phyloP scores from a whole-genome alignment of 768 basidiomycete species.

The Russula ochroleuca region DNA sequence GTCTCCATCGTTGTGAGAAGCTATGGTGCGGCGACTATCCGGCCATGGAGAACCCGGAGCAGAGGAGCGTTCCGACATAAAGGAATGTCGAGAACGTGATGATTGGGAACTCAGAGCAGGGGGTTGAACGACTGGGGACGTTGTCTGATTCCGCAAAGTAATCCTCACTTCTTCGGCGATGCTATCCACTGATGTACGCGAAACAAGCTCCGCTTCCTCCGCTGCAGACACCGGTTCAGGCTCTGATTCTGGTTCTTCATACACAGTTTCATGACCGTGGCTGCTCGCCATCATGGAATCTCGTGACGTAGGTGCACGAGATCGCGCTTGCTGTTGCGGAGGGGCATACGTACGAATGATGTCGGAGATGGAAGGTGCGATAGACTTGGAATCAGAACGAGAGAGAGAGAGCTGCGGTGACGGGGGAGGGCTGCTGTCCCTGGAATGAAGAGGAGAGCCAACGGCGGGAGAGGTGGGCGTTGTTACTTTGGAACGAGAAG shows the following conservation, averaged over 20 bases:
- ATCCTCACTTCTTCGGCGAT: conserved; percentile 77
- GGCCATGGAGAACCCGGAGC: conserved; percentile 9
- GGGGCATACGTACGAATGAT: conserved; percentile 81
- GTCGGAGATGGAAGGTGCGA: conserved; percentile 81
- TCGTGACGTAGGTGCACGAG: conserved; percentile 44
- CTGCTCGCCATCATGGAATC: conserved; percentile 47
- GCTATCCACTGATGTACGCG: conserved; percentile 84
- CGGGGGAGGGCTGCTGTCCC: conserved; percentile 23
- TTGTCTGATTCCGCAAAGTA: conserved; percentile 59
- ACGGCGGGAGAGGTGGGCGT: conserved; percentile 12
- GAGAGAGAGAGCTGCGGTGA: conserved; percentile 27
- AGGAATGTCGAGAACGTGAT: conserved; percentile 30
- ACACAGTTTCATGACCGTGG: conserved; percentile 42
- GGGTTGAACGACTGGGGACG: conserved; percentile 37
- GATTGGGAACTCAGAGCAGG: conserved; percentile 30
- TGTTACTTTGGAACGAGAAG: conserved; percentile 25
- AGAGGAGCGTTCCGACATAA: conserved; percentile 26
- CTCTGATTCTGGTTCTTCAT: conserved; percentile 46
- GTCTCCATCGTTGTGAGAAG: conserved; percentile 24
- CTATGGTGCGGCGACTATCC: conserved; percentile 7
- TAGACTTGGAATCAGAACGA: conserved; percentile 38
- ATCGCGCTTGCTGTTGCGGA: conserved; percentile 46
- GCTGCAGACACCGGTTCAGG: conserved; percentile 48
- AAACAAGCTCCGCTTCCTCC: conserved; percentile 61
- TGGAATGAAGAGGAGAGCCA: conserved; percentile 10